Conservation (phyloP, 1,139 yeast species). For the Scheffersomyces quercinus region DNA sequence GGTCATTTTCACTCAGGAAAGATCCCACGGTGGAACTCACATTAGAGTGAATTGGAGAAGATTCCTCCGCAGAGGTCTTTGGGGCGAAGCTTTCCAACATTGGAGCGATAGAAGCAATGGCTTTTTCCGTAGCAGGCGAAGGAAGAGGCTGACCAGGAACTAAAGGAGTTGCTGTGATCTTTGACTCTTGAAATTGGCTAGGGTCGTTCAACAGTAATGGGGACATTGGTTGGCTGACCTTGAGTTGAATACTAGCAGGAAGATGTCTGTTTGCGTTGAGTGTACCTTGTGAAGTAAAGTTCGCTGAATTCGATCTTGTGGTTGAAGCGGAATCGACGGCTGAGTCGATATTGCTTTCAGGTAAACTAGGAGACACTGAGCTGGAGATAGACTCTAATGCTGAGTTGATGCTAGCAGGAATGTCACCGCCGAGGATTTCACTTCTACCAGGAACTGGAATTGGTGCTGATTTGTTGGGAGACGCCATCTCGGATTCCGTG, state of each 20-base stretch:
- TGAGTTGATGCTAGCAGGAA: no score
- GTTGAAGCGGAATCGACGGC: no score
- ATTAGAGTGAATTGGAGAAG: slow-evolving; percentile 10
- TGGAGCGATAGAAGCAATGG: slow-evolving; percentile 79
- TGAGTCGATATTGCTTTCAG: no score
- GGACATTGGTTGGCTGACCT: slow-evolving; percentile 32
- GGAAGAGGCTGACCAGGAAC: slow-evolving; percentile 11
- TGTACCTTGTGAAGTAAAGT: no score
- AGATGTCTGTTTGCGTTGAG: background rate
- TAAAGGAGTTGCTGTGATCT: background rate
- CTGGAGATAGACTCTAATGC: no score
- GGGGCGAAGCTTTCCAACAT: slow-evolving; percentile 72
- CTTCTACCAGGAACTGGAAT: no score
- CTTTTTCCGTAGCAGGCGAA: slow-evolving; percentile 47
- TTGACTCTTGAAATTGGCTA: slow-evolving; percentile 7
- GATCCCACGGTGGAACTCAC: background rate
- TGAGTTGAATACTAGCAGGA: slow-evolving; percentile 6
- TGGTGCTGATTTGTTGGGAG: no score
- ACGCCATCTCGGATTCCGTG: no score
- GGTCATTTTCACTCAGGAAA: background rate
- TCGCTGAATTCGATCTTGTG: no score
- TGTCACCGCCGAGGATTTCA: no score
- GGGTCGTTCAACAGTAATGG: slow-evolving; percentile 29
- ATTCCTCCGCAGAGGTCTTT: slow-evolving; percentile 64
- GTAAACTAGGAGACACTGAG: no score